Conservation (phyloP, 257 asterid genomes). For the Solanum chmielewskii region DNA sequence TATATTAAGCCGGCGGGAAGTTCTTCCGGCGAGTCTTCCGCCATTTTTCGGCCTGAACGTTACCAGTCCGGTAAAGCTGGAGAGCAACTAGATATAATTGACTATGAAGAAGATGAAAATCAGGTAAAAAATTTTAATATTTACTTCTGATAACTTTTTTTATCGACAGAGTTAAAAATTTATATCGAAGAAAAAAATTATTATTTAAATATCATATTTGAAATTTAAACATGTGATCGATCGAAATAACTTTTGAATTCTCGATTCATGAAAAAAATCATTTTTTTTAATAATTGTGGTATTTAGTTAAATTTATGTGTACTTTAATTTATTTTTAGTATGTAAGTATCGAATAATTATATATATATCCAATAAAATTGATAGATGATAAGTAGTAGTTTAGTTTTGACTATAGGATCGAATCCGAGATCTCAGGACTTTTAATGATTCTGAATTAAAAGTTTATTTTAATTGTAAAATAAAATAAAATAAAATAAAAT, state of each 20-base stretch:
- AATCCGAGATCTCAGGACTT: too few relatives aligned
- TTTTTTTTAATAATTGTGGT: too few relatives aligned
- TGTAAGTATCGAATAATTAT: too few relatives aligned
- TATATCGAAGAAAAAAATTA: neutral
- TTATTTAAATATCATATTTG: neutral
- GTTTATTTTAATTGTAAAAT: too few relatives aligned
- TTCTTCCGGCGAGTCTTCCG: slow-evolving; percentile 1
- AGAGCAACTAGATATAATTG: slow-evolving; percentile 24
- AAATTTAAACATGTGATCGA: neutral
- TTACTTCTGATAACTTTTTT: neutral
- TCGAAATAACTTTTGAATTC: neutral
- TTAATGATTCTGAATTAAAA: too few relatives aligned
- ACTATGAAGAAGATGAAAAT: slow-evolving; percentile 12
- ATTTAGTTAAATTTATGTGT: too few relatives aligned
- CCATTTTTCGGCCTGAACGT: slow-evolving; percentile 16
- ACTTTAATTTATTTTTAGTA: too few relatives aligned
- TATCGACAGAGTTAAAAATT: neutral
- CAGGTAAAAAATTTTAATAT: slow-evolving; percentile 16
- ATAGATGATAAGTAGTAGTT: neutral
- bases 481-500: too few relatives aligned
- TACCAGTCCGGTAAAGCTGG: slow-evolving; percentile 50
- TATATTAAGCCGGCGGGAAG: neutral
- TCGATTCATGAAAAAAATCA: neutral
- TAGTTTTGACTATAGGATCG: too few relatives aligned
- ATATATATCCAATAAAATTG: too few relatives aligned